Evolutionary conservation across 768 basidiomycete genomes (phyloP).

Genomic region (Pleurotus tuber-regium): DNA sequence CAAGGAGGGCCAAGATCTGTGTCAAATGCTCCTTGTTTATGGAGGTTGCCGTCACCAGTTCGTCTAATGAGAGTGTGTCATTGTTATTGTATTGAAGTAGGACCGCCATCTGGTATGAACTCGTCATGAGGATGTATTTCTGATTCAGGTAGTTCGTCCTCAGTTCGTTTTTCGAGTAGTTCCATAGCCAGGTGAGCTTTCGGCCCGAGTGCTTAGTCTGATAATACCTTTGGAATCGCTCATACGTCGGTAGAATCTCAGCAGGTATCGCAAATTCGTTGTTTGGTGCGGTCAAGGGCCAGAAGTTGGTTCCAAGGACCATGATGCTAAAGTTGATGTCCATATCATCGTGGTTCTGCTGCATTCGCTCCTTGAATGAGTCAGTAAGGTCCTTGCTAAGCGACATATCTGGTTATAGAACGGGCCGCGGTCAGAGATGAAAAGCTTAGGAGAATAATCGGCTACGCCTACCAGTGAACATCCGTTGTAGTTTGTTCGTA

Average conservation of each 20-base stretch:
- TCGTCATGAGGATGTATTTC: slow-evolving; percentile 96
- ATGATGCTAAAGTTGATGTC: slow-evolving; percentile 90
- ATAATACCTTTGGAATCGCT: slow-evolving; percentile 91
- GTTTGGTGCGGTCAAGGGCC: slow-evolving; percentile 83
- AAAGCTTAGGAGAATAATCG: not conserved
- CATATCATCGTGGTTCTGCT: slow-evolving; percentile 80
- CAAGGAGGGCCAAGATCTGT: slow-evolving; percentile 66
- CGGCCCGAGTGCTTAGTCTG: slow-evolving; percentile 92
- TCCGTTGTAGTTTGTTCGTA: slow-evolving; percentile 91
- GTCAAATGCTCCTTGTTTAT: slow-evolving; percentile 79
- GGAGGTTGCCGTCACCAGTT: slow-evolving; percentile 75
- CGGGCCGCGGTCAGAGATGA: too few species aligned
- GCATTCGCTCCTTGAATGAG: slow-evolving; percentile 92
- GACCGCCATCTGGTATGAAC: slow-evolving; percentile 94
- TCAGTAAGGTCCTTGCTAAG: slow-evolving; percentile 94
- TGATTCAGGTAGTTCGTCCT: slow-evolving; percentile 90
- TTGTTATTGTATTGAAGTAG: slow-evolving; percentile 90
- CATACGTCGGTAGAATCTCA: slow-evolving; percentile 85
- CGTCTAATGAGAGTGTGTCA: slow-evolving; percentile 81
- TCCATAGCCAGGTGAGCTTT: slow-evolving; percentile 98
- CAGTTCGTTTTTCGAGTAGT: slow-evolving; percentile 95
- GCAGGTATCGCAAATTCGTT: slow-evolving; percentile 88
- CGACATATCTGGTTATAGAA: slow-evolving; percentile 69
- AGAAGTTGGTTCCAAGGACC: slow-evolving; percentile 94
- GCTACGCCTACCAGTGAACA: slow-evolving; percentile 63